These are phyloP conservation scores for Setaria italica DNA, from an alignment of 202 grass and related monocot genomes.

Conservation along the genomic window DNA sequence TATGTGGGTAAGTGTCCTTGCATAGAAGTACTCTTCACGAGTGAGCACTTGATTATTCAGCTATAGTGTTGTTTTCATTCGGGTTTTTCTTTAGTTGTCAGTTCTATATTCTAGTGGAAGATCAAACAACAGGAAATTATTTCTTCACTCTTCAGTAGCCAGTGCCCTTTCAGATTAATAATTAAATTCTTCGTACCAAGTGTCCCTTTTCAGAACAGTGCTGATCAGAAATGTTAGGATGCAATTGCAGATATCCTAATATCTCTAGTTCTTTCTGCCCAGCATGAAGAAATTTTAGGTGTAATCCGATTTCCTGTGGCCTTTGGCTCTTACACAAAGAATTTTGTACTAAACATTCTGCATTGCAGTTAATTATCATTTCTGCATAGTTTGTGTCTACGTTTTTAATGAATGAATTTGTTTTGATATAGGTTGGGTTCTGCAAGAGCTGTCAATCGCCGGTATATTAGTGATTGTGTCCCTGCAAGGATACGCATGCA, in stretches of 20 bases:
- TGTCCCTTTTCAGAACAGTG: slow-evolving; percentile 15
- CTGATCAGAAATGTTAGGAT: background rate
- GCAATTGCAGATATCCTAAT: slow-evolving; percentile 12
- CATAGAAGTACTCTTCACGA: background rate
- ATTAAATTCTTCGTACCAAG: slow-evolving; percentile 9
- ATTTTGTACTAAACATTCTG: background rate
- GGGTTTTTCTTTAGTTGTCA: slow-evolving; percentile 3
- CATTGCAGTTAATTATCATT: slow-evolving; percentile 24
- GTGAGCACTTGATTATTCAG: slow-evolving; percentile 9
- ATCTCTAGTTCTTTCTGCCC: background rate
- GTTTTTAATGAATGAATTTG: slow-evolving; percentile 36
- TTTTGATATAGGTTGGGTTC: slow-evolving; percentile 77
- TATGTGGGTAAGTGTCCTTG: slow-evolving; percentile 81
- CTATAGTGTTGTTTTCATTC: slow-evolving; percentile 9
- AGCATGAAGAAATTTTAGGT: background rate
- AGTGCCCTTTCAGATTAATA: slow-evolving; percentile 5
- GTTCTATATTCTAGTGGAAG: slow-evolving; percentile 25
- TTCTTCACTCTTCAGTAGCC: slow-evolving; percentile 9
- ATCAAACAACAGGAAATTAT: slow-evolving; percentile 11
- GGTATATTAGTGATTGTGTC: slow-evolving; percentile 97
- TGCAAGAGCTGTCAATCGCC: slow-evolving; percentile 90
- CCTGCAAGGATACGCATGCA: slow-evolving; percentile 90
- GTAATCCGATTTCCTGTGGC: slow-evolving; percentile 5
- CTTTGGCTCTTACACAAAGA: background rate
- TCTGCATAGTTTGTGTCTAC: slow-evolving; percentile 6